Conservation (phyloP, 768 basidiomycete species). For the Termitomyces sp. region DNA sequence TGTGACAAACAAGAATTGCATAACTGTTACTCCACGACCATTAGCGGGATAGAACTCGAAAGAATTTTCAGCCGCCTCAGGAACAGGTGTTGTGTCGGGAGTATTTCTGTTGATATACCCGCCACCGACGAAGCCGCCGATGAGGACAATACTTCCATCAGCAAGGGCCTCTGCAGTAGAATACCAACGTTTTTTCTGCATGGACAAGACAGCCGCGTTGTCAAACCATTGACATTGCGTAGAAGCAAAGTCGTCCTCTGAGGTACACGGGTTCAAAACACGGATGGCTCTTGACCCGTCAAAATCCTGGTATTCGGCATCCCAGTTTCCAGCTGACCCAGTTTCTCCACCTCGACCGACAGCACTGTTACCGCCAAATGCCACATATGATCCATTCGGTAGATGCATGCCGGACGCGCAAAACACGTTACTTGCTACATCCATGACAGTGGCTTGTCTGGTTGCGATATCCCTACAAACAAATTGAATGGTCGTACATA, state of each 20-base stretch:
- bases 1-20: conserved; percentile 67
- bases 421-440: conserved; percentile 70
- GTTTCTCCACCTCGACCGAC: conserved; percentile 62
- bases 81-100: conserved; percentile 61
- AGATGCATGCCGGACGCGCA: conserved; percentile 82
- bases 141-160: conserved; percentile 75
- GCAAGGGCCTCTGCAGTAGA: conserved; percentile 69
- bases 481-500: not conserved
- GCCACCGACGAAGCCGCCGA: conserved; percentile 78
- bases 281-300: conserved; percentile 82
- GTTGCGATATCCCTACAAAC: conserved; percentile 55
- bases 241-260: conserved; percentile 41
- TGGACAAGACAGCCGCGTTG: conserved; percentile 53
- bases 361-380: conserved; percentile 79
- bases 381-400: conserved; percentile 71
- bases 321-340: conserved; percentile 53
- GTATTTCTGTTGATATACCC: conserved; percentile 78
- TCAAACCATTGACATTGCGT: conserved; percentile 71
- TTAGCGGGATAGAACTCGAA: conserved; percentile 79
- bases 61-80: conserved; percentile 71
- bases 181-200: conserved; percentile 77
- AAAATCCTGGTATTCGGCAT: conserved; percentile 71
- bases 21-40: conserved; percentile 41
- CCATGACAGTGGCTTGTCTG: conserved; percentile 61
- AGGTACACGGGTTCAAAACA: conserved; percentile 72